Evolutionary conservation across 1,139 yeast species (phyloP), one percentile per base, ranked within the genome.

Genomic region (Taphrina pruni): DNA sequence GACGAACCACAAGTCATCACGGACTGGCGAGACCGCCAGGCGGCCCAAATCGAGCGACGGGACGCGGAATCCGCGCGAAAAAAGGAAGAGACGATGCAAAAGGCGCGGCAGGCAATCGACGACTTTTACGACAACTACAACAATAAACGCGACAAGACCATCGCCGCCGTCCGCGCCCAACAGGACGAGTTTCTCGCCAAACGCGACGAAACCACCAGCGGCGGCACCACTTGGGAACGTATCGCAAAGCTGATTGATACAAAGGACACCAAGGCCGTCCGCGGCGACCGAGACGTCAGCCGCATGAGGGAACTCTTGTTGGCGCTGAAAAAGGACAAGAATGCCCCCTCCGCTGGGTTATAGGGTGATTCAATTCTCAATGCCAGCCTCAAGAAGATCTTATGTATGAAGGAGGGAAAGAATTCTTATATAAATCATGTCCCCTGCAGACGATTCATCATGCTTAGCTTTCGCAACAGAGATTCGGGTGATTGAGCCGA

Each of bases 51-150:
- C 73, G 83, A 84, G 70, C 87, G 90, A 76, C 86, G 97, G 77
- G 99, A 95, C 77, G 87, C 85, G 73, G 86, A 86, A 73, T 88
- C 90, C 74, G 81, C 81, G 21, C 82, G 85, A 73, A 90, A 87
- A 77, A 86, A 89, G 77, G 82, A 83, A 60, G 93, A 88, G 72
- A 84, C 91, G 71, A 84, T 88, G 70, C 84, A 85, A 64, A 88
- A 88, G 73, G 99, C 99, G n/a, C 86, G 87, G 76, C 86, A 87
- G 77, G 88, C 94, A 68, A 87, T 93, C 76, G 97, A 94, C 78
- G 97, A 90, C 74, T 94, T 94, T 80, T 95, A 95, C 79, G 97
- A 92, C 75, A 89, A 88, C 77, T 95, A 95, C 83, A 92, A 91
- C 80, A 82, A 84, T 76, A 94, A 94, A 81, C 90, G 88, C 80